Percentiles rank a stretch among this genome's conserved stretches.
These are phyloP conservation scores for Cladosporium austrohemisphaericum DNA, from an alignment of 2,329 filamentous ascomycete genomes.

Conservation along the genomic window DNA sequence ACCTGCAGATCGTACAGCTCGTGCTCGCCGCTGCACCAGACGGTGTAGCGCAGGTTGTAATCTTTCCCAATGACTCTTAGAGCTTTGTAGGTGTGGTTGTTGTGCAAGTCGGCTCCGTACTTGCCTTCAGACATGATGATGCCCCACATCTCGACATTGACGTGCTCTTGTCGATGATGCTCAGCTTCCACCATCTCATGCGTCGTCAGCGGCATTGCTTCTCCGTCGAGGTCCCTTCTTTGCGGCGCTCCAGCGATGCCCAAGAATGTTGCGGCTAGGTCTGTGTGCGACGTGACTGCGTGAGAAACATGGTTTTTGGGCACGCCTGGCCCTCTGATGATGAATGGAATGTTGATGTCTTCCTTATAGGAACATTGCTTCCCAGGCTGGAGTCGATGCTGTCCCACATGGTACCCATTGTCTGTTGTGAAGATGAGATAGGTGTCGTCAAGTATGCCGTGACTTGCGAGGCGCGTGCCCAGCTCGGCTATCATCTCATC, in stretches of 20 bases:
- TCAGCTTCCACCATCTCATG: constrained; percentile 17
- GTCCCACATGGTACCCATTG: constrained; percentile 39
- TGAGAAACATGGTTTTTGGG: constrained; percentile 27
- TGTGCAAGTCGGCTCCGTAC: constrained; percentile 19
- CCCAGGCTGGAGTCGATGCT: constrained; percentile 37
- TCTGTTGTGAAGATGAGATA: constrained; percentile 40
- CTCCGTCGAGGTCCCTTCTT: constrained; percentile 29
- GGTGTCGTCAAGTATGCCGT: constrained; percentile 46
- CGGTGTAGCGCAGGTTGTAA: constrained; percentile 63
- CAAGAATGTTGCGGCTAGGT: constrained; percentile 37
- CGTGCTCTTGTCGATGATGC: constrained; percentile 30
- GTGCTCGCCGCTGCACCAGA: constrained; percentile 66
- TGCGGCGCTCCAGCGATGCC: constrained; percentile 28
- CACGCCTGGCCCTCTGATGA: constrained; percentile 36
- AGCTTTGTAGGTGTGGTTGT: constrained; percentile 33
- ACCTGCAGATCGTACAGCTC: constrained; percentile 56
- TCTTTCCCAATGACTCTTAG: constrained; percentile 25
- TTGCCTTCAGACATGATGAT: constrained; percentile 28
- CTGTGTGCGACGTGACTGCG: constrained; percentile 37
- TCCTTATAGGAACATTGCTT: constrained; percentile 37
- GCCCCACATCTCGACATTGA: constrained; percentile 41
- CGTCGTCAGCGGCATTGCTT: constrained; percentile 32
- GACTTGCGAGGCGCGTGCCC: constrained; percentile 39
- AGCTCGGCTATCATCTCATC: constrained; percentile 52
- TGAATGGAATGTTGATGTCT: constrained; percentile 38